These are phyloP conservation scores for Geotrichum ghanense DNA, from an alignment of 805 yeast species.

Conservation along the genomic window DNA sequence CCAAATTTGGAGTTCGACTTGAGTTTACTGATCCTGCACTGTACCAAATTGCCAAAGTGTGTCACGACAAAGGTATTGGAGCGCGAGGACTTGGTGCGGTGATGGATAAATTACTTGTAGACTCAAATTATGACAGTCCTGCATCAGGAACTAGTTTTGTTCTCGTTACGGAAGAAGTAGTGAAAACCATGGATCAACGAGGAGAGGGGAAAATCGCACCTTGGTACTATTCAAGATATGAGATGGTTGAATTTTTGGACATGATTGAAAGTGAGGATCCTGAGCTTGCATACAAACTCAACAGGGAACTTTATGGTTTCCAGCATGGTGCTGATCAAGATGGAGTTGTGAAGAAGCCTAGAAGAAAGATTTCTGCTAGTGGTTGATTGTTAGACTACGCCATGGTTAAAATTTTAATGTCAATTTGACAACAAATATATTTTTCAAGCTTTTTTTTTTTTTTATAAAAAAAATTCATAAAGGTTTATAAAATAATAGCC, in stretches of 20 bases:
- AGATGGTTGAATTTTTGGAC: constrained; percentile 30
- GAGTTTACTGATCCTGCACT: constrained; percentile 40
- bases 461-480: no score
- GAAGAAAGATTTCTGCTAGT: not conserved
- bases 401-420: not conserved
- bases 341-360: not conserved
- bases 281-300: constrained; percentile 26
- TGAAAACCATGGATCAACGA: constrained; percentile 28
- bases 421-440: not conserved
- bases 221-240: constrained; percentile 34
- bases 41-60: constrained; percentile 35
- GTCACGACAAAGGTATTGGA: constrained; percentile 45
- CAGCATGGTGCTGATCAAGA: constrained; percentile 4
- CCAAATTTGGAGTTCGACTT: constrained; percentile 40
- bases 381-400: not conserved
- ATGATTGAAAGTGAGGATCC: constrained; percentile 34
- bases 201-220: constrained; percentile 28
- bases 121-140: constrained; percentile 48
- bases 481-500: no score
- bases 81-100: constrained; percentile 49
- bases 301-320: constrained; percentile 19
- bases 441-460: not conserved
- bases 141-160: constrained; percentile 44
- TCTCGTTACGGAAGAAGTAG: constrained; percentile 35
- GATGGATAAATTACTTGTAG: constrained; percentile 39